Evolutionary conservation across 2,329 filamentous ascomycete species (phyloP).

Genomic region (Zymoseptoria ardabiliae): DNA sequence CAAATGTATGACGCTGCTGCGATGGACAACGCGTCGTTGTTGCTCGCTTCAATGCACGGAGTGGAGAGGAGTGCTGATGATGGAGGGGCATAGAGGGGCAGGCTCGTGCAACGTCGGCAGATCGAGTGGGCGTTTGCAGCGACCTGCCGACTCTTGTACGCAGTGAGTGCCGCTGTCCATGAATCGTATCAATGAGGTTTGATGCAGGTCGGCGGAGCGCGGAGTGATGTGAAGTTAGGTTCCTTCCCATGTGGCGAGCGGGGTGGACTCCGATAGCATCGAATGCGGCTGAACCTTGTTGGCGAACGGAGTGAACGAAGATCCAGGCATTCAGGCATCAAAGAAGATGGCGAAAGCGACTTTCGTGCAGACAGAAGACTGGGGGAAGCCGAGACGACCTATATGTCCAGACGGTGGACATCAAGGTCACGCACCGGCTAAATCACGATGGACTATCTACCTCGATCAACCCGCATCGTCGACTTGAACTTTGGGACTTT

Average conservation of each 20-base stretch:
- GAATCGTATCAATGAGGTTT: too few relatives aligned
- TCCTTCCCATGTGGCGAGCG: neutral
- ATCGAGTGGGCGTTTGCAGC: too few relatives aligned
- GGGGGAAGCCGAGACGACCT: neutral
- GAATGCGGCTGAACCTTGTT: neutral
- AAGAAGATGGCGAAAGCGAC: too few relatives aligned
- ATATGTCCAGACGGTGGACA: neutral
- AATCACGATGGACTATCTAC: too few relatives aligned
- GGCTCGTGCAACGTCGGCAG: neutral
- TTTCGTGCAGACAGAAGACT: neutral
- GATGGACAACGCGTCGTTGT: neutral
- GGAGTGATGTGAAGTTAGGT: neutral
- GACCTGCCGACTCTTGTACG: too few relatives aligned
- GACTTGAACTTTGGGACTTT: too few relatives aligned
- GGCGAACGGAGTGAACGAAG: neutral
- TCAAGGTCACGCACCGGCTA: neutral
- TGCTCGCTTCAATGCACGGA: neutral
- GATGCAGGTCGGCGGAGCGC: too few relatives aligned
- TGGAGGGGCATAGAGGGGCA: neutral
- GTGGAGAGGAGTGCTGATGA: neutral
- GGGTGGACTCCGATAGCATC: neutral
- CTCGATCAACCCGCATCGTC: too few relatives aligned
- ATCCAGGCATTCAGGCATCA: neutral
- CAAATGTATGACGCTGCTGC: neutral
- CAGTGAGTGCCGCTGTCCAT: too few relatives aligned